A percentile compares a stretch with the other conserved stretches of the same genome.
Evolutionary conservation across 371 early-diverging fungal genomes (phyloP).

Genomic region (Actinomortierella ambigua): DNA sequence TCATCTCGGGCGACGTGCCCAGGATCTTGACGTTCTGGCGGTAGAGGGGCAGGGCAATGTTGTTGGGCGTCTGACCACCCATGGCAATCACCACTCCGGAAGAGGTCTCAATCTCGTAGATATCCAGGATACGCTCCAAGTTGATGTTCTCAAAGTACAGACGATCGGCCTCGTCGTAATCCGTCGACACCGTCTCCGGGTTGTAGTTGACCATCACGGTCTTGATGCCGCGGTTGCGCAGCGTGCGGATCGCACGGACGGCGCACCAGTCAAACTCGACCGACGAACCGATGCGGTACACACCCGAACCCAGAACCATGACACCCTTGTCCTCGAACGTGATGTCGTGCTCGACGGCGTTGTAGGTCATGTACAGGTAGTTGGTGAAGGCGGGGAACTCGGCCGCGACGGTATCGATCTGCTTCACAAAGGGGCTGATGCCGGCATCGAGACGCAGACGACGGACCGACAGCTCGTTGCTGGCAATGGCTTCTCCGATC

Average conservation of each 20-base stretch:
- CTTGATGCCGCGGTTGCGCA: conserved; percentile 81
- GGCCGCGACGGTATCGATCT: conserved; percentile 97
- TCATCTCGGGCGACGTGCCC: conserved; percentile 93
- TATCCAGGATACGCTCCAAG: conserved; percentile 91
- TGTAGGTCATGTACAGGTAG: conserved; percentile 96
- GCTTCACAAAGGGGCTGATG: conserved; percentile 92
- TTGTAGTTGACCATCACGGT: conserved; percentile 98
- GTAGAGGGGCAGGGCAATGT: conserved; percentile 89
- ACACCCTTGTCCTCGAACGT: conserved; percentile 85
- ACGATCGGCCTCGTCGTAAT: conserved; percentile 95
- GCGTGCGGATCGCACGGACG: conserved; percentile 88
- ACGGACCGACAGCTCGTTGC: conserved; percentile 90
- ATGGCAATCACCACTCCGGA: conserved; percentile 89
- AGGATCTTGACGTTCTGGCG: conserved; percentile 86
- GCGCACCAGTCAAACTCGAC: conserved; percentile 99
- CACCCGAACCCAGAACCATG: conserved; percentile 96
- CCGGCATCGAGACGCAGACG: conserved; percentile 77
- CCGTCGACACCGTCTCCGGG: conserved; percentile 96
- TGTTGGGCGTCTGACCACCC: conserved; percentile 97
- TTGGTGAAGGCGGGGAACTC: conserved; percentile 97
- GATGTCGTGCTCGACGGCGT: conserved; percentile 89
- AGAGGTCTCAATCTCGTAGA: conserved; percentile 87
- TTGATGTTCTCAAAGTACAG: conserved; percentile 94
- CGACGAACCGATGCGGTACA: conserved; percentile 95
- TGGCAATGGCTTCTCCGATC: conserved; percentile 70